These are phyloP conservation scores for Heliosperma pusillum DNA, from an alignment of 148 eudicot genomes.

Conservation along the genomic window DNA sequence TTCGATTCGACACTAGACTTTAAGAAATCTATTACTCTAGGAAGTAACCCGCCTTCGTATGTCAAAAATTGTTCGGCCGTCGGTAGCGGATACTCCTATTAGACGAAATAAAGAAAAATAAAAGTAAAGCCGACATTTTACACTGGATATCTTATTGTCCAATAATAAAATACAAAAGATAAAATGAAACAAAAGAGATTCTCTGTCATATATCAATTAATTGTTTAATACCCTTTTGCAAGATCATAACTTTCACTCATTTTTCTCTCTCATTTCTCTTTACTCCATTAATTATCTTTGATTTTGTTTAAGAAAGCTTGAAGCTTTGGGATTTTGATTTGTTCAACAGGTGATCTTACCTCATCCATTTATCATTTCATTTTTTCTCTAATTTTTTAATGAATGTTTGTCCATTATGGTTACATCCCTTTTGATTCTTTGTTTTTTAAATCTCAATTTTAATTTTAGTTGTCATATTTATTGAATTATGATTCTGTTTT, in stretches of 20 bases:
- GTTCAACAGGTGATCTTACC: neutral
- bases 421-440: neutral
- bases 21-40: too few relatives aligned
- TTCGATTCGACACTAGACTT: too few relatives aligned
- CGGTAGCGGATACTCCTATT: too few relatives aligned
- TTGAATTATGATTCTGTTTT: neutral
- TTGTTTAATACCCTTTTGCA: neutral
- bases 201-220: neutral
- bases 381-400: neutral
- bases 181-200: neutral
- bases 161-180: neutral
- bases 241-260: conserved; percentile 4
- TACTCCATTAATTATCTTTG: neutral
- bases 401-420: neutral
- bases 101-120: too few relatives aligned
- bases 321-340: conserved; percentile 4
- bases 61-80: too few relatives aligned
- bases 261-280: neutral
- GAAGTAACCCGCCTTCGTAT: too few relatives aligned
- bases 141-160: neutral
- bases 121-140: neutral
- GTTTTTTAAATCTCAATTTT: neutral
- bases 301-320: neutral
- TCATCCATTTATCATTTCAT: neutral
- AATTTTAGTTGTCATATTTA: too few relatives aligned